Conservation (phyloP, 148 eudicot species). For the Vaccinium darrowii region DNA sequence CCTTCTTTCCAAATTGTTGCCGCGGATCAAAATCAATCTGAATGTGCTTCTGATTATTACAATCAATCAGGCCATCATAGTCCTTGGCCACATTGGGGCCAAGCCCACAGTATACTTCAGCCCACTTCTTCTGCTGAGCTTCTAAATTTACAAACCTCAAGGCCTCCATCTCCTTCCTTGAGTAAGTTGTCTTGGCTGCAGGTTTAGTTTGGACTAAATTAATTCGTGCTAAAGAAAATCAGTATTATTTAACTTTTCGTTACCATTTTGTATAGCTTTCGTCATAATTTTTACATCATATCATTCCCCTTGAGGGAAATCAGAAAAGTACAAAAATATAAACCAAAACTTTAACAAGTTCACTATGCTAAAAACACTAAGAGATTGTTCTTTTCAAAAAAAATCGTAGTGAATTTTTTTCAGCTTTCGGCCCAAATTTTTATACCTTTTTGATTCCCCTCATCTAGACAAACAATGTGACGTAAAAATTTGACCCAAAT, state of each 20-base stretch:
- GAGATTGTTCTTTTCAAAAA: not conserved
- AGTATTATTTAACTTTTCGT: not conserved
- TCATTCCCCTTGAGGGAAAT: not conserved
- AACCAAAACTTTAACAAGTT: not conserved
- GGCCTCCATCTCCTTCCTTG: conserved; percentile 41
- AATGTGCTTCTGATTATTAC: conserved; percentile 31
- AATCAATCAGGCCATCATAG: conserved; percentile 49
- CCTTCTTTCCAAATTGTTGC: conserved; percentile 27
- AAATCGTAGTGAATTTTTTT: too few species aligned
- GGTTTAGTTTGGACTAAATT: not conserved
- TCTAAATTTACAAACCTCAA: conserved; percentile 42
- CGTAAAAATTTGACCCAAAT: not conserved
- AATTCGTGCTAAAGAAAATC: not conserved
- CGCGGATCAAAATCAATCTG: conserved; percentile 33
- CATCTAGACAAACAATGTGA: not conserved
- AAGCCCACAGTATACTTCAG: conserved; percentile 40
- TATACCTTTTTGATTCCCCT: not conserved
- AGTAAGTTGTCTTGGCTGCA: conserved; percentile 19
- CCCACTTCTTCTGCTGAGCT: conserved; percentile 51
- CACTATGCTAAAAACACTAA: not conserved
- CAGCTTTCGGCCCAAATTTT: not conserved
- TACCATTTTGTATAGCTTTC: not conserved
- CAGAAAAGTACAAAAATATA: not conserved
- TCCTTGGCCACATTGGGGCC: conserved; percentile 32
- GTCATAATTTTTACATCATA: not conserved